Conservation (phyloP, 306 rosid genomes). For the Quercus bicolor region DNA sequence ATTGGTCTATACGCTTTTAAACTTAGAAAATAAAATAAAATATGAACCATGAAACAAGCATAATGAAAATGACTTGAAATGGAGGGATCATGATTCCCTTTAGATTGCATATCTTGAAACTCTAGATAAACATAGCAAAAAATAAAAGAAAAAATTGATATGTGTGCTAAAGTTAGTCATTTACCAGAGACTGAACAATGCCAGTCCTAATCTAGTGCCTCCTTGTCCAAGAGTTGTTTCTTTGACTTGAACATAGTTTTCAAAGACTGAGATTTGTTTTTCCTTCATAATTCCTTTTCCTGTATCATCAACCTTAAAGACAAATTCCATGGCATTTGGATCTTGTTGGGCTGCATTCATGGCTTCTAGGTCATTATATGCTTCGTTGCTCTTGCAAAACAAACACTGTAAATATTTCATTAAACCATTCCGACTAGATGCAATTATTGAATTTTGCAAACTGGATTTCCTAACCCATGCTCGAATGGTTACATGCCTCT, state of each 20-base stretch:
- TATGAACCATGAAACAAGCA: too few relatives aligned
- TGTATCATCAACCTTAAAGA: slow-evolving; percentile 78
- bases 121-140: background rate
- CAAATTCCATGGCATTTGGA: slow-evolving; percentile 44
- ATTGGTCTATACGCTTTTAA: too few relatives aligned
- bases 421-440: slow-evolving; percentile 18
- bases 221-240: slow-evolving; percentile 51
- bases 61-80: too few relatives aligned
- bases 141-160: background rate
- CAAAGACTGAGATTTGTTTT: slow-evolving; percentile 49
- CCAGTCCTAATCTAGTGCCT: slow-evolving; percentile 94
- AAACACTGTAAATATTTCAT: slow-evolving; percentile 24
- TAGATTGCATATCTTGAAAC: background rate
- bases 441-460: slow-evolving; percentile 35
- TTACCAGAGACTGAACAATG: slow-evolving; percentile 73
- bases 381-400: slow-evolving; percentile 28
- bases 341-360: slow-evolving; percentile 26
- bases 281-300: slow-evolving; percentile 90
- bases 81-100: too few relatives aligned
- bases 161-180: slow-evolving; percentile 3
- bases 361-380: slow-evolving; percentile 21
- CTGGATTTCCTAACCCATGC: slow-evolving; percentile 55
- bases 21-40: too few relatives aligned
- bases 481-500: slow-evolving; percentile 59
- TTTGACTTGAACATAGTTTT: slow-evolving; percentile 74